Base-by-base conservation (phyloP, 768 basidiomycete genomes). In the Rhodotorula sphaerocarpa region DNA sequence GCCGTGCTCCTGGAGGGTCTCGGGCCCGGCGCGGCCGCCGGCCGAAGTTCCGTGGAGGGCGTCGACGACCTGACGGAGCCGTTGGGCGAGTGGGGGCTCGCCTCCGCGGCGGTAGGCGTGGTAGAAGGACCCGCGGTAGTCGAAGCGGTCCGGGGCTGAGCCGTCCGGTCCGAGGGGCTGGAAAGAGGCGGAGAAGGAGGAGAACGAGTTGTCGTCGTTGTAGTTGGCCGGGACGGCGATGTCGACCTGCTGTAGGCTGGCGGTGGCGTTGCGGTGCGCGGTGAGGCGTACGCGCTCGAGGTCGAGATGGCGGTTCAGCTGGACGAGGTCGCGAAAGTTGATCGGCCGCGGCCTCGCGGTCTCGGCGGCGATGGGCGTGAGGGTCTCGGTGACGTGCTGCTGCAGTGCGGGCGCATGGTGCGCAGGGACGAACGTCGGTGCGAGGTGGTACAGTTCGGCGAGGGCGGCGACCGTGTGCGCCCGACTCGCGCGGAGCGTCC, bases 361-460 rank as follows among this genome's bases (percentile, higher is more conserved):
- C 3, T 7, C 20, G 9, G 25, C 23, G 7, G 10, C 2, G 0
- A 21, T 7, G 18, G 54, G 50, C 12, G 45, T 43, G 47, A 65
- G 58, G n/a, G 43, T 42, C 2, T 9, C 0, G 0, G 42, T 56
- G 34, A 65, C 7, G 50, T 65, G 58, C 12, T 27, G 3, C 5
- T 55, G 50, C 25, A 65, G 52, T 1, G 10, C 14, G 4, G 48
- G 0, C 1, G 63, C 42, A 33, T 36, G 20, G 15, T 31, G 15
- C 18, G 57, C 51, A 23, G 63, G 63, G 2, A 65, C 58, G 16
- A 65, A 65, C 20, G 63, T 65, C 48, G 63, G 63, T 18, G 58
- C 50, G 48, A 59, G 54, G 58, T 65, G 63, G 58, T 65, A 65
- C 33, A 65, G 58, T 48, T 44, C 39, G 25, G 59, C 50, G 58